Evolutionary conservation across 2,329 filamentous ascomycete species (phyloP).

Genomic region (Pseudopyricularia cyperi): DNA sequence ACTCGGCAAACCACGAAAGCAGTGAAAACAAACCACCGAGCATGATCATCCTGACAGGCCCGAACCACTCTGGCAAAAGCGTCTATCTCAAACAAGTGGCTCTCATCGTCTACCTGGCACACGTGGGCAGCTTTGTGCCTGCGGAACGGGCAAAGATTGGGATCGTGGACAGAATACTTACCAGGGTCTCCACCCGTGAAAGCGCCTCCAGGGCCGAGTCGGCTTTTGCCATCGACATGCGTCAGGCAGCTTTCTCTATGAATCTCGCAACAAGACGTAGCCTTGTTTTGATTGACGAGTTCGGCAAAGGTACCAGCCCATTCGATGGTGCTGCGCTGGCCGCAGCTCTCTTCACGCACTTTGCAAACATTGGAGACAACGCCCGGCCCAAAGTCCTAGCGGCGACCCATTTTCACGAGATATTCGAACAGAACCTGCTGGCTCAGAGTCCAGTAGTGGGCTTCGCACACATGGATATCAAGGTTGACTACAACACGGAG

Average conservation of each 20-base stretch:
- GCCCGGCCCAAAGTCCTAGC: conserved; percentile 43
- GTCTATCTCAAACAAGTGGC: conserved; percentile 91
- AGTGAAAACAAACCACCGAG: conserved; percentile 38
- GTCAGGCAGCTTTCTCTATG: conserved; percentile 69
- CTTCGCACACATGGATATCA: conserved; percentile 63
- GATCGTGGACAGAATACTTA: conserved; percentile 84
- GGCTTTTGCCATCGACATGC: conserved; percentile 64
- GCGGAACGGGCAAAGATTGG: conserved; percentile 66
- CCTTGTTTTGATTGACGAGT: conserved; percentile 85
- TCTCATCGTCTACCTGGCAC: conserved; percentile 81
- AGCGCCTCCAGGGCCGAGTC: conserved; percentile 46
- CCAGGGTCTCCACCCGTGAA: conserved; percentile 65
- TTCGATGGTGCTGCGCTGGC: conserved; percentile 47
- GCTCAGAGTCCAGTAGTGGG: conserved; percentile 31
- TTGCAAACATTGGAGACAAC: conserved; percentile 27
- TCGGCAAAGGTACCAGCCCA: conserved; percentile 52
- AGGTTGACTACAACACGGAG: conserved; percentile 37
- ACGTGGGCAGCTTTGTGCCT: conserved; percentile 86
- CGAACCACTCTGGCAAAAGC: conserved; percentile 95
- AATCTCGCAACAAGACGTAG: conserved; percentile 63
- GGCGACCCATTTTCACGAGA: conserved; percentile 56
- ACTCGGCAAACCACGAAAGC: background rate
- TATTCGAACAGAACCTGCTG: conserved; percentile 54
- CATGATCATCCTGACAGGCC: conserved; percentile 74
- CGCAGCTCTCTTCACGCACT: conserved; percentile 43